Conservation (phyloP, 106 monocot genomes). For the Apostasia shenzhenica region DNA sequence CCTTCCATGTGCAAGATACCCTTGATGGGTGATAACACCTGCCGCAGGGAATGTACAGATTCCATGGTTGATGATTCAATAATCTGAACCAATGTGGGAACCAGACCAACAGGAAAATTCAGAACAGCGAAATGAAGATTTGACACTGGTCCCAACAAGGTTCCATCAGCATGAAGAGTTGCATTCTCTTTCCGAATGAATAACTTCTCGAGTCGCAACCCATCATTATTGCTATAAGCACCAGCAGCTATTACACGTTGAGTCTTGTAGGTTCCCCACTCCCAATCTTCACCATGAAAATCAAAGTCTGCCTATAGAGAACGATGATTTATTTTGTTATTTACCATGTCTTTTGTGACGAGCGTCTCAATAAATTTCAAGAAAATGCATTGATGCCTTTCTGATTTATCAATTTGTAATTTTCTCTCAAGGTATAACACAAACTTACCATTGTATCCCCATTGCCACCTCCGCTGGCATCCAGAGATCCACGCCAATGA, state of each 20-base stretch:
- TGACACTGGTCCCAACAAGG: conserved; percentile 70
- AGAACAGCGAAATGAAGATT: conserved; percentile 99
- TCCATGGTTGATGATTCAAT: conserved; percentile 72
- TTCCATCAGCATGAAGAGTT: conserved; percentile 98
- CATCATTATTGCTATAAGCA: conserved; percentile 88
- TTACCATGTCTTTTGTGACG: background rate
- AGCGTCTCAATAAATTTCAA: background rate
- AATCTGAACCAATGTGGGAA: conserved; percentile 87
- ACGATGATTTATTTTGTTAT: background rate
- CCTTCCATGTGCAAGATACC: conserved; percentile 99
- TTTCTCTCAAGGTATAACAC: background rate
- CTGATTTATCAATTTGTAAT: background rate
- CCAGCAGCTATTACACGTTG: conserved; percentile 76
- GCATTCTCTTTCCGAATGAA: conserved; percentile 98
- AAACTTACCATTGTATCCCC: conserved; percentile 82
- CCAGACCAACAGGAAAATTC: conserved; percentile 86
- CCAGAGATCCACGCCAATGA: conserved; percentile 87
- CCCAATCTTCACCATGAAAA: conserved; percentile 98
- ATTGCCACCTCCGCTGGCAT: conserved; percentile 97
- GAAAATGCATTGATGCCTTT: background rate
- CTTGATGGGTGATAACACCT: conserved; percentile 73
- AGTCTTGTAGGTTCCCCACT: conserved; percentile 88
- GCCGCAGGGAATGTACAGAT: conserved; percentile 63
- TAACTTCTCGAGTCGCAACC: conserved; percentile 85
- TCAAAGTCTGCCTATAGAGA: conserved; percentile 84